Conservation (phyloP, 2,329 filamentous ascomycete genomes). For the Arthrocladium fulminans region DNA sequence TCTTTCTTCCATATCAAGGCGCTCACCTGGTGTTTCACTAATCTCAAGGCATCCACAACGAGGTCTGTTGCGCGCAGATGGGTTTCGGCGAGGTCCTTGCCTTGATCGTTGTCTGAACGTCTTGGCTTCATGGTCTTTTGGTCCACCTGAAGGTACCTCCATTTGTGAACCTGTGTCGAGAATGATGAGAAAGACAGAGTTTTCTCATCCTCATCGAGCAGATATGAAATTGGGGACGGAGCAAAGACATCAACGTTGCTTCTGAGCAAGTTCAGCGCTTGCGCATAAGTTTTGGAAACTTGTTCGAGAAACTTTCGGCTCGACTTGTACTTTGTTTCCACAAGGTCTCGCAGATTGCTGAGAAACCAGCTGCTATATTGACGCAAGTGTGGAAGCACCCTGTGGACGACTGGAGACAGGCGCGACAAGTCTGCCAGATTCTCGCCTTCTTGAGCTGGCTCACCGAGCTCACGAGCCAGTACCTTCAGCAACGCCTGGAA, state of each 20-base stretch:
- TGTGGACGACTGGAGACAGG: constrained; percentile 42
- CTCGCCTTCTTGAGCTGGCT: constrained; percentile 44
- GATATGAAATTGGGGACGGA: constrained; percentile 51
- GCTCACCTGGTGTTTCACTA: constrained; percentile 8
- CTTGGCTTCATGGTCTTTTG: constrained; percentile 39
- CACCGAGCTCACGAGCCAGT: constrained; percentile 60
- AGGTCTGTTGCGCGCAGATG: constrained; percentile 9
- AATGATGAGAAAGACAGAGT: constrained; percentile 58
- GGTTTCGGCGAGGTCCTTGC: constrained; percentile 7
- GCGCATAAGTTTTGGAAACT: constrained; percentile 17
- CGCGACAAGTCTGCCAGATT: constrained; percentile 22
- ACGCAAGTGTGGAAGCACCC: constrained; percentile 55
- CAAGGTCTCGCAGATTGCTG: constrained; percentile 46
- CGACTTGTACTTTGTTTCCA: constrained; percentile 38
- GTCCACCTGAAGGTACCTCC: constrained; percentile 43
- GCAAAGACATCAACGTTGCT: constrained; percentile 46
- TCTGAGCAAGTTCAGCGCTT: constrained; percentile 24
- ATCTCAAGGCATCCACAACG: constrained; percentile 7
- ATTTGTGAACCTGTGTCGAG: constrained; percentile 39
- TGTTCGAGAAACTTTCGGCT: constrained; percentile 3
- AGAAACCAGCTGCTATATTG: constrained; percentile 62
- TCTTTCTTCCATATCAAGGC: background rate
- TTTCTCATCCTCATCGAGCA: constrained; percentile 60
- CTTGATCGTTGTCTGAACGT: constrained; percentile 11
- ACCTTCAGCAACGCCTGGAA: constrained; percentile 63